Evolutionary conservation across 2,329 filamentous ascomycete genomes (phyloP).

Genomic region (Fusarium sp.): DNA sequence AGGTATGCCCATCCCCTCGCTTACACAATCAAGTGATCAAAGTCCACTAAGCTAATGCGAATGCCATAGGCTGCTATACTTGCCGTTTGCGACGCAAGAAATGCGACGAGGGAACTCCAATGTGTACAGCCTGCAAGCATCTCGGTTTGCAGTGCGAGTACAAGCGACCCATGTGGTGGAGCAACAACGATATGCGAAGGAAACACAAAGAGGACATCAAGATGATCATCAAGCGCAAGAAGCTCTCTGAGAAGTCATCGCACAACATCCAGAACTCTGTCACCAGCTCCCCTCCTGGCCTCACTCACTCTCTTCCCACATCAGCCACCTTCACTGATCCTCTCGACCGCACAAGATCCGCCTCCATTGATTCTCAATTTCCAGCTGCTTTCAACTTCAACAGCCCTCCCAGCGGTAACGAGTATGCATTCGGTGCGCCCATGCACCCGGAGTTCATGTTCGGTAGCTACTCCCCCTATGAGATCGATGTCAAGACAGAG

Average conservation of each 20-base stretch:
- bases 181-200: conserved; percentile 87
- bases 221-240: conserved; percentile 96
- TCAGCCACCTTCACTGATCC: conserved; percentile 84
- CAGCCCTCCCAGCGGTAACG: conserved; percentile 66
- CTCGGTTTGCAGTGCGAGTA: conserved; percentile 94
- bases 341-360: conserved; percentile 78
- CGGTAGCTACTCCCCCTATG: conserved; percentile 79
- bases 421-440: conserved; percentile 73
- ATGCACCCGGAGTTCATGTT: conserved; percentile 73
- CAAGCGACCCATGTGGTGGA: conserved; percentile 97
- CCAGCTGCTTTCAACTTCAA: conserved; percentile 81
- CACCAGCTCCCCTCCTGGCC: conserved; percentile 76
- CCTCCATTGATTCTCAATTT: conserved; percentile 84
- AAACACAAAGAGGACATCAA: conserved; percentile 96
- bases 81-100: conserved; percentile 77
- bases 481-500: conserved; percentile 96
- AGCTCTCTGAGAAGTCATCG: conserved; percentile 87
- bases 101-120: conserved; percentile 74
- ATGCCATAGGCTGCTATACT: conserved; percentile 72
- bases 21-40: conserved; percentile 45
- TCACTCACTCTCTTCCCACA: conserved; percentile 85
- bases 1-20: conserved; percentile 71
- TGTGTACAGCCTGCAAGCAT: conserved; percentile 75
- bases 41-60: conserved; percentile 17
- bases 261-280: conserved; percentile 67